Evolutionary conservation across 345 rosid genomes (phyloP).

Genomic region (Pistacia vera): DNA sequence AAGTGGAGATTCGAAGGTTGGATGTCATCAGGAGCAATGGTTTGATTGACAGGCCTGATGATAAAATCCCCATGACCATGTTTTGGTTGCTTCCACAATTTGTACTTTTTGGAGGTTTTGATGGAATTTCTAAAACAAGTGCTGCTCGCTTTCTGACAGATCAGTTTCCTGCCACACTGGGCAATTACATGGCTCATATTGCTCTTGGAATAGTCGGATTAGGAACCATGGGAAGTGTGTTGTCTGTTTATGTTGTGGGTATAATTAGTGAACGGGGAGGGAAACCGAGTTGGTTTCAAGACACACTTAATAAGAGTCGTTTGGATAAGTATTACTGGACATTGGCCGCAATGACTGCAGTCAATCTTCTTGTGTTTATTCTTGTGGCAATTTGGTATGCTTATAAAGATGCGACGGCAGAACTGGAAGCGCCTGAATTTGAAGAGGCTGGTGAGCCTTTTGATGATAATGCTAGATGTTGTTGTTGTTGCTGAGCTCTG

Average conservation of each 20-base stretch:
- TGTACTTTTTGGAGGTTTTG: conserved; percentile 29
- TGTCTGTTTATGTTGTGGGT: conserved; percentile 33
- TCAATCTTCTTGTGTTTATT: conserved; percentile 32
- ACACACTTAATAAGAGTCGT: conserved; percentile 38
- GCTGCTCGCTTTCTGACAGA: conserved; percentile 31
- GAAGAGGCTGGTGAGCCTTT: conserved; percentile 1
- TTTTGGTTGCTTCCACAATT: conserved; percentile 46
- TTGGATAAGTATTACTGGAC: conserved; percentile 47
- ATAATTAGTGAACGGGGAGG: conserved; percentile 28
- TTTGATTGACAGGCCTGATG: conserved; percentile 19
- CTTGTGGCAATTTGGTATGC: conserved; percentile 22
- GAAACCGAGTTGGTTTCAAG: conserved; percentile 37
- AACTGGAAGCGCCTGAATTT: not conserved
- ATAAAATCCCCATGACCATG: conserved; percentile 34
- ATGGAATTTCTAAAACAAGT: conserved; percentile 34
- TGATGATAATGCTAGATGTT: not conserved
- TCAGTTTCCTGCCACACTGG: conserved; percentile 34
- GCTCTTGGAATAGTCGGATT: conserved; percentile 30
- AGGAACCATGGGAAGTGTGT: conserved; percentile 26
- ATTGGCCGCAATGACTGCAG: conserved; percentile 23
- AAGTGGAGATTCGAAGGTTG: conserved; percentile 36
- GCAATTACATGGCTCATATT: conserved; percentile 26
- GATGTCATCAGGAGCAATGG: conserved; percentile 21
- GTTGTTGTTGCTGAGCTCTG: not conserved
- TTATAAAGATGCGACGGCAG: not conserved